phyloP scores from a whole-genome alignment of 1,284 basidiomycete genomes.

The Porodaedalea pini region DNA sequence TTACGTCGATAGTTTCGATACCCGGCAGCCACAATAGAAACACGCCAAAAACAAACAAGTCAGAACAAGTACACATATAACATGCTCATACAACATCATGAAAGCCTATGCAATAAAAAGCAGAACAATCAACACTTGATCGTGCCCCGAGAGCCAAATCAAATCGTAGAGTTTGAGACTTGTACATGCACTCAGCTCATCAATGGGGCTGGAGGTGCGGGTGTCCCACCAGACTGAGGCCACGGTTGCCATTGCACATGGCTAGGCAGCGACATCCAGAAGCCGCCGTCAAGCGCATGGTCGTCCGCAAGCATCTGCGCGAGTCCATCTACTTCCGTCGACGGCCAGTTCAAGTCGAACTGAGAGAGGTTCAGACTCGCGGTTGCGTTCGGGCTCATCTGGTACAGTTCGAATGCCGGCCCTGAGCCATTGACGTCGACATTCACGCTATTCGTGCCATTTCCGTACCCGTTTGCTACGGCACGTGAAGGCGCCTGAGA shows the following conservation, averaged over 20 bases:
- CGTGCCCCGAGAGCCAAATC: too few relatives aligned
- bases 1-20: too few relatives aligned
- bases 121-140: too few relatives aligned
- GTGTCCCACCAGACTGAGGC: constrained; percentile 10
- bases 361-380: constrained; percentile 15
- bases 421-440: neutral
- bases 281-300: constrained; percentile 20
- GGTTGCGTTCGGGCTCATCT: neutral
- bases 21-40: too few relatives aligned
- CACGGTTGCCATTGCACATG: constrained; percentile 19
- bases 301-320: constrained; percentile 20
- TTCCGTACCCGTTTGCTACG: neutral
- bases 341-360: constrained; percentile 20
- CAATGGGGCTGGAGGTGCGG: neutral
- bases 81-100: too few relatives aligned
- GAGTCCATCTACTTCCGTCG: constrained; percentile 18
- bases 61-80: too few relatives aligned
- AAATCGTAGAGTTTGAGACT: too few relatives aligned
- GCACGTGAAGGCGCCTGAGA: neutral
- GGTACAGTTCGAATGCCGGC: constrained; percentile 9
- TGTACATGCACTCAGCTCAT: neutral
- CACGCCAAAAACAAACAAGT: too few relatives aligned
- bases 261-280: constrained; percentile 20
- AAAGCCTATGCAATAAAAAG: too few relatives aligned
- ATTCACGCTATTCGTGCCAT: neutral